Percentiles rank a stretch among this genome's conserved stretches.
Evolutionary conservation across 768 basidiomycete genomes (phyloP).

Genomic region (Tylopilus subfusipes): DNA sequence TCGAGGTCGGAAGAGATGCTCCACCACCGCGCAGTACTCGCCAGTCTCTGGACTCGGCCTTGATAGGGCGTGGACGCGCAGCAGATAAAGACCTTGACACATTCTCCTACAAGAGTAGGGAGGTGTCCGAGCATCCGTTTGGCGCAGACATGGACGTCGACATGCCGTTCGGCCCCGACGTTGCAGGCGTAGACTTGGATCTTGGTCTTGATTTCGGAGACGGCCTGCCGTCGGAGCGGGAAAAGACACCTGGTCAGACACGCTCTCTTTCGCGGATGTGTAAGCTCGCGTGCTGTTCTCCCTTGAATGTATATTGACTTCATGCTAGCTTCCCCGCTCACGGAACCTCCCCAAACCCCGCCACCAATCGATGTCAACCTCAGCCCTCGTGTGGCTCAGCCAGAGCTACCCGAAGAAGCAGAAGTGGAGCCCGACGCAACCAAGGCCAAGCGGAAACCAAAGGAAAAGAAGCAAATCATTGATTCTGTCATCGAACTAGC

Average conservation of each 20-base stretch:
- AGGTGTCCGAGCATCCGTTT: slow-evolving; percentile 65
- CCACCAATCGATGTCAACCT: slow-evolving; percentile 54
- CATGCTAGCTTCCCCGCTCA: slow-evolving; percentile 65
- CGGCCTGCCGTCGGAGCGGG: slow-evolving; percentile 42
- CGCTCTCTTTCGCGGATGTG: slow-evolving; percentile 66
- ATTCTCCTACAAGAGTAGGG: slow-evolving; percentile 63
- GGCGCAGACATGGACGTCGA: slow-evolving; percentile 50
- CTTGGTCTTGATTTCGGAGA: slow-evolving; percentile 70
- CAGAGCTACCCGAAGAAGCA: slow-evolving; percentile 34
- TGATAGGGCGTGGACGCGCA: slow-evolving; percentile 46
- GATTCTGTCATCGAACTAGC: slow-evolving; percentile 86
- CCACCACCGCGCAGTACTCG: slow-evolving; percentile 40
- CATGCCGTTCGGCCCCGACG: slow-evolving; percentile 47
- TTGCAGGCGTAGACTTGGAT: slow-evolving; percentile 58
- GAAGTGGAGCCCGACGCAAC: slow-evolving; percentile 30
- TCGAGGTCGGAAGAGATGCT: slow-evolving; percentile 78
- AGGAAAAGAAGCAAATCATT: slow-evolving; percentile 84
- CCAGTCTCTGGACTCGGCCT: slow-evolving; percentile 60
- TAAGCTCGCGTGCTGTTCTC: slow-evolving; percentile 34
- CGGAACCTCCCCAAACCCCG: slow-evolving; percentile 73
- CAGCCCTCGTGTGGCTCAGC: slow-evolving; percentile 47
- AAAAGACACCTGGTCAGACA: slow-evolving; percentile 56
- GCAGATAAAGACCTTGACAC: slow-evolving; percentile 57
- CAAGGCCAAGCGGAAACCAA: slow-evolving; percentile 50
- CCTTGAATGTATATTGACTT: slow-evolving; percentile 7